A percentile compares a stretch with the other conserved stretches of the same genome.
Evolutionary conservation across 208 protist genomes (phyloP).

Genomic region (Trypanosoma caninum): DNA sequence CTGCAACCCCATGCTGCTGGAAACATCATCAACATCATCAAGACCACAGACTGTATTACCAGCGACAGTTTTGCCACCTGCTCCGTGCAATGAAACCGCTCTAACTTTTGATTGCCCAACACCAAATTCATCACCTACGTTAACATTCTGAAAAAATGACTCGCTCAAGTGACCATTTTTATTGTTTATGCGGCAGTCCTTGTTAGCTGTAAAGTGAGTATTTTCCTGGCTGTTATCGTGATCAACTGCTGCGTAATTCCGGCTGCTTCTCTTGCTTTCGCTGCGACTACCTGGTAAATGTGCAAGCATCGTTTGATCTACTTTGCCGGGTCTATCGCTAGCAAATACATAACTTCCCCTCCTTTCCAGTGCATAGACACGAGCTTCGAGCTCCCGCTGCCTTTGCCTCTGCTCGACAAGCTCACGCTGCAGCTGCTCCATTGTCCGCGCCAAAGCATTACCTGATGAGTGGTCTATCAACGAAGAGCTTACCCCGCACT

Average conservation of each 20-base stretch:
- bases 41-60: background rate
- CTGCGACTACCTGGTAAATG: background rate
- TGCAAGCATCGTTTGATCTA: background rate
- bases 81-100: no score
- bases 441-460: slow-evolving; percentile 28
- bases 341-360: slow-evolving; percentile 32
- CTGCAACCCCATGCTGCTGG: slow-evolving; percentile 18
- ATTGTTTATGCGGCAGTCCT: no score
- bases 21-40: slow-evolving; percentile 17
- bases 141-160: no score
- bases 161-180: no score
- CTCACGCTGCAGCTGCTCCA: slow-evolving; percentile 32
- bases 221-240: no score
- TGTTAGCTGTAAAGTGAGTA: no score
- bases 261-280: slow-evolving; percentile 10
- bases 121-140: no score
- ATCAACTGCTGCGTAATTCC: no score
- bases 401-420: slow-evolving; percentile 27
- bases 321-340: background rate
- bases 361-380: slow-evolving; percentile 55
- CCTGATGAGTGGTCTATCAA: slow-evolving; percentile 30
- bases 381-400: slow-evolving; percentile 30
- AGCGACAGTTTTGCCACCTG: no score
- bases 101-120: no score
- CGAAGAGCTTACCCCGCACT: slow-evolving; percentile 26